Conservation (phyloP, 352 stramenopile genomes). For the Globisporangium ultimum region DNA sequence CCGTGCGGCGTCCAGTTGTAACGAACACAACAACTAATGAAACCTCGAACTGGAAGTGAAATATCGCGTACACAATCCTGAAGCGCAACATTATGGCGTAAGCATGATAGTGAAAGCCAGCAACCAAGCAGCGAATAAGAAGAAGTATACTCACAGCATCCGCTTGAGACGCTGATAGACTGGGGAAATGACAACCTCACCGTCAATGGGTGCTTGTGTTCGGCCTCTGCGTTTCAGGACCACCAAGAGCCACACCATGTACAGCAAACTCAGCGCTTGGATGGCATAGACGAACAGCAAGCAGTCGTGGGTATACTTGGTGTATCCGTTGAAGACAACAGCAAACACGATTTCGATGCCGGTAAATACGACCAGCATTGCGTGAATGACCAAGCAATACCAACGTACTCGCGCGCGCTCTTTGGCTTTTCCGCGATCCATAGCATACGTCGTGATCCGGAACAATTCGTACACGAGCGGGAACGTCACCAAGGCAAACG, state of each 20-base stretch:
- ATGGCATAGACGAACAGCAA: conserved; percentile 25
- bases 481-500: too few species aligned
- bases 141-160: too few species aligned
- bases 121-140: too few species aligned
- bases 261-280: conserved; percentile 46
- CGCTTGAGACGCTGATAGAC: too few species aligned
- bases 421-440: too few species aligned
- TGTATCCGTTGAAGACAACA: conserved; percentile 37
- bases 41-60: conserved; percentile 49
- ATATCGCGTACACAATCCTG: too few species aligned
- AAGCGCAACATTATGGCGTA: too few species aligned
- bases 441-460: too few species aligned
- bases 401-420: too few species aligned
- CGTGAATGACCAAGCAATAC: conserved; percentile 29
- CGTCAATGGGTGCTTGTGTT: conserved; percentile 33
- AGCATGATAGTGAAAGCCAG: too few species aligned
- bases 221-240: conserved; percentile 44
- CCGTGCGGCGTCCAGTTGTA: conserved; percentile 19
- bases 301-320: conserved; percentile 33
- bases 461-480: too few species aligned
- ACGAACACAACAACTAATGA: conserved; percentile 46
- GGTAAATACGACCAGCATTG: conserved; percentile 26
- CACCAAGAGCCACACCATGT: conserved; percentile 44
- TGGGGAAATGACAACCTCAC: too few species aligned
- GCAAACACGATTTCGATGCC: conserved; percentile 27